Percentiles rank a stretch among this genome's conserved stretches.
Conservation (phyloP, 2,329 filamentous ascomycete species). For the Aspergillus sp. region DNA sequence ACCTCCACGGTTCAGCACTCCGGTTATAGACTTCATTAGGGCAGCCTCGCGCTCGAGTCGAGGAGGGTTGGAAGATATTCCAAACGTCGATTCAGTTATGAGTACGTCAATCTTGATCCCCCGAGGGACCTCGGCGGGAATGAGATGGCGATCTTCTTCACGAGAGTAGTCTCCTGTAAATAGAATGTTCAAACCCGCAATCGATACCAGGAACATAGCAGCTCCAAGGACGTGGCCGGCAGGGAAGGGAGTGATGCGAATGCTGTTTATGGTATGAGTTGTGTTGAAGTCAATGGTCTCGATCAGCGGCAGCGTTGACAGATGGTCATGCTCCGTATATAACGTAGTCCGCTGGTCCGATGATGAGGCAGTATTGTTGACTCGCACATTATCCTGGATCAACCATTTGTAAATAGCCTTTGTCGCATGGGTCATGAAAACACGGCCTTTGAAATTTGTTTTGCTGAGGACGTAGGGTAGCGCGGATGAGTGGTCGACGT, state of each 20-base stretch:
- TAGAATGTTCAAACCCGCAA: constrained; percentile 92
- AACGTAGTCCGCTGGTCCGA: constrained; percentile 66
- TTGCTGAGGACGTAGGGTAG: constrained; percentile 95
- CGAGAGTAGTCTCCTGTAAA: constrained; percentile 98
- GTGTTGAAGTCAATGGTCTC: constrained; percentile 98
- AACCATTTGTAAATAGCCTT: constrained; percentile 99
- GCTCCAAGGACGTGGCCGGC: constrained; percentile 97
- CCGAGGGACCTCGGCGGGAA: constrained; percentile 86
- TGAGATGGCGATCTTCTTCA: constrained; percentile 91
- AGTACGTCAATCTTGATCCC: constrained; percentile 92
- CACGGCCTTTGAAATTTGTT: constrained; percentile 93
- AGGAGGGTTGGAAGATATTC: constrained; percentile 89
- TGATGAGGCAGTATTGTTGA: constrained; percentile 67
- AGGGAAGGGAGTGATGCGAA: constrained; percentile 94
- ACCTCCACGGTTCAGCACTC: constrained; percentile 85
- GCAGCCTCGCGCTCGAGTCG: constrained; percentile 87
- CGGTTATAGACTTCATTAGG: constrained; percentile 92
- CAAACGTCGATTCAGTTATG: constrained; percentile 97
- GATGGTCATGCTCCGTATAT: constrained; percentile 93
- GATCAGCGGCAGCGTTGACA: constrained; percentile 89
- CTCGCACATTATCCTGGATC: constrained; percentile 93
- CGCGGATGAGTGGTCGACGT: constrained; percentile 98
- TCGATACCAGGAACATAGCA: constrained; percentile 97
- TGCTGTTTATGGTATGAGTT: constrained; percentile 93
- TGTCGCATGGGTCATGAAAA: constrained; percentile 99